Evolutionary conservation across 75 land plant species (phyloP), one percentile per base, ranked within the genome.

Genomic region (Chamaecyparis obtusa): DNA sequence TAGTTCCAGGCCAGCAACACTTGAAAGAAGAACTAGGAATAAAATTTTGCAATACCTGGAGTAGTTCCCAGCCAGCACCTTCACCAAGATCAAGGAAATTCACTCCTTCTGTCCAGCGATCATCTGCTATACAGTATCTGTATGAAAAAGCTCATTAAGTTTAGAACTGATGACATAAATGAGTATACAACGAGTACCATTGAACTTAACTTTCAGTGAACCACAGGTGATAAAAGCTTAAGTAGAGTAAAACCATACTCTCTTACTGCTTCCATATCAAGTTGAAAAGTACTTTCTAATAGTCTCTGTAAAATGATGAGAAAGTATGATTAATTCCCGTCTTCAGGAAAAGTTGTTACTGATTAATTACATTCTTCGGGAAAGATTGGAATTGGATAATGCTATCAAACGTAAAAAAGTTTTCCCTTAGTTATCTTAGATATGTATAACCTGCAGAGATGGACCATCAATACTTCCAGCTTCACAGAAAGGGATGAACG

Each of bases 61-160:
- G 96, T 77, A 98, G 86, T 87, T 98, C 94, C 99, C 99, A 98
- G 75, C 99, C 99, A 86, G 99, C 96, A 89, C 94, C 90, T 87
- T 93, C 87, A 56, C 92, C 95, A 37, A 95, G 90, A 88, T 98
- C 99, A 35, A 96, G 89, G 84, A 98, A 98, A 56, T 90, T 90
- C 54, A 97, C 97, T 83, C 96, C 99, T 87, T 97, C 99, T 49
- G 69, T 13, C 90, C 98, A 92, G n/a, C 94, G 90, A 76, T 98
- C 99, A 92, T 98, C 99, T 84, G 96, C 98, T 77, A 90, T 84
- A 87, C 99, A 98, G 80, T 98, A 98, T 87, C 99, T 98, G 94
- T 32, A 90, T 77, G 39, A 69, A 49, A 33, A 33, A 84, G 16
- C 85, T 80, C 39, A 6, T 56, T 87, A 39, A 13, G 27, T 33